Evolutionary conservation across 176 grass and related monocot species (phyloP).

Genomic region (Cymbopogon citratus): DNA sequence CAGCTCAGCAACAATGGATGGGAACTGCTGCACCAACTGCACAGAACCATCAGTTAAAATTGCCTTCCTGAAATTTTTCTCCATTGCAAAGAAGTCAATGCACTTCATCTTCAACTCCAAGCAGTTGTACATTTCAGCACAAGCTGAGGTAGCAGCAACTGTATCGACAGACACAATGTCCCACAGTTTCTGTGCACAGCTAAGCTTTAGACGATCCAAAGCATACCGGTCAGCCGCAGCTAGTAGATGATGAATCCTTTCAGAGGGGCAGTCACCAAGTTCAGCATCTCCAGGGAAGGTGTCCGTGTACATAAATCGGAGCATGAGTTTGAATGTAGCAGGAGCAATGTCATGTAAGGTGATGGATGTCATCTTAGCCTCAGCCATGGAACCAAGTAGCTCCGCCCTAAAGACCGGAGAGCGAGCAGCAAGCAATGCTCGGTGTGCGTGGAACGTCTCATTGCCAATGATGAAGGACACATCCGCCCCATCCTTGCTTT

Average conservation of each 20-base stretch:
- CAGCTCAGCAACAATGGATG: slow-evolving; percentile 13
- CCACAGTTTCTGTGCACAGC: slow-evolving; percentile 37
- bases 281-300: neutral
- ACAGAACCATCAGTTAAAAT: slow-evolving; percentile 16
- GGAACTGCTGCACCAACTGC: slow-evolving; percentile 27
- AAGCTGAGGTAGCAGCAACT: slow-evolving; percentile 24
- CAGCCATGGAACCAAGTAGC: neutral
- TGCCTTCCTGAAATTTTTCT: slow-evolving; percentile 40
- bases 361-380: neutral
- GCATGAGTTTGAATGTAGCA: slow-evolving; percentile 31
- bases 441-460: neutral
- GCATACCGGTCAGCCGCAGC: slow-evolving; percentile 55
- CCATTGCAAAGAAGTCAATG: slow-evolving; percentile 36
- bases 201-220: slow-evolving; percentile 47
- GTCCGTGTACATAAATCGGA: slow-evolving; percentile 52
- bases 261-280: neutral
- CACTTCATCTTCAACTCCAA: slow-evolving; percentile 48
- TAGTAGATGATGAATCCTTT: neutral
- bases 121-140: slow-evolving; percentile 50
- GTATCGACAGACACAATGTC: slow-evolving; percentile 23
- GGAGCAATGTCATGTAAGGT: slow-evolving; percentile 14
- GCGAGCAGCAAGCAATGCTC: neutral
- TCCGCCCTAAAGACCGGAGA: neutral
- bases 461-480: slow-evolving; percentile 11
- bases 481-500: neutral